phyloP scores from a whole-genome alignment of 2,329 filamentous ascomycete genomes.

The Clarireedia hainanense region DNA sequence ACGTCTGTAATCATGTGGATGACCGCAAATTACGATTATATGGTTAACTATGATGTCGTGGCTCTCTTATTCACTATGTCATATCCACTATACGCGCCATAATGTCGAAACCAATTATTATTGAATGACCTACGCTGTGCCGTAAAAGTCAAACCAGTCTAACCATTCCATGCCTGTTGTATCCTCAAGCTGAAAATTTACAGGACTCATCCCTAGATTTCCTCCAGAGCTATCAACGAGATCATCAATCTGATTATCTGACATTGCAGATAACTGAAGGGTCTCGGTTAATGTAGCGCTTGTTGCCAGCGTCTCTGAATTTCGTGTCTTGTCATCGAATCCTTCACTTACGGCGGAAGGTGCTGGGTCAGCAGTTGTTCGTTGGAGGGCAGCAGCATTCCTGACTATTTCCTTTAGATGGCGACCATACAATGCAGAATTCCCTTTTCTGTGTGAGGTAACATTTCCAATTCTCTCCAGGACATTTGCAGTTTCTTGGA shows the following conservation, averaged over 20 bases:
- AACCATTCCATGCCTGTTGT: conserved; percentile 25
- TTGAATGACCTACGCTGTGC: neutral
- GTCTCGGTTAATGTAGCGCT: conserved; percentile 32
- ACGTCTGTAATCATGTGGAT: too few relatives aligned
- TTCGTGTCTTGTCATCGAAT: neutral
- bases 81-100: too few relatives aligned
- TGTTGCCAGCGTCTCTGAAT: neutral
- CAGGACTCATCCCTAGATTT: conserved; percentile 39
- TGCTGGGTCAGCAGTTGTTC: neutral
- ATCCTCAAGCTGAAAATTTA: conserved; percentile 21
- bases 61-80: too few relatives aligned
- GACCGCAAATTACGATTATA: too few relatives aligned
- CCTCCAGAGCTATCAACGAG: conserved; percentile 56
- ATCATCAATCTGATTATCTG: conserved; percentile 59
- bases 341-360: neutral
- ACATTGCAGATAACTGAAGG: conserved; percentile 61
- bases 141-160: conserved; percentile 23
- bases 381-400: conserved; percentile 11
- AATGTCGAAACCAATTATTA: neutral
- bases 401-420: conserved; percentile 40
- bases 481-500: conserved; percentile 61
- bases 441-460: conserved; percentile 58
- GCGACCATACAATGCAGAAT: conserved; percentile 52
- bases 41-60: too few relatives aligned
- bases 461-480: conserved; percentile 60